Base-by-base conservation (phyloP, 805 yeast species). In the Teunomyces aglyptinius region DNA sequence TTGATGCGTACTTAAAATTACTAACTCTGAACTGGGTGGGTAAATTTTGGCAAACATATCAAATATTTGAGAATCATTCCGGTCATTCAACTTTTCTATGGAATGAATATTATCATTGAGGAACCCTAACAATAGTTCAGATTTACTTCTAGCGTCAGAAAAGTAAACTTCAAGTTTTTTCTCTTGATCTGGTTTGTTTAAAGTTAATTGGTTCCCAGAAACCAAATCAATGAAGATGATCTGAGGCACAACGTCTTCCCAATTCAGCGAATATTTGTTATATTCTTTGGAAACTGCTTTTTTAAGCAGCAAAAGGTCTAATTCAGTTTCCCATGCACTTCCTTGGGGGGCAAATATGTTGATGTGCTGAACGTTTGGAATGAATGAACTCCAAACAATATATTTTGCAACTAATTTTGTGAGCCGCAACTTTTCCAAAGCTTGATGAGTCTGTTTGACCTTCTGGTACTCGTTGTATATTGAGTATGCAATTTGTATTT, bases 381-480 rank as follows among this genome's bases (percentile, higher is more conserved):
- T 34, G 19, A 65, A 47, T 12, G 63, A 46, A 36, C 58, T 51
- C 72, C 71, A 68, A 10, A 58, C 48, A 4, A 67, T 52, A 43
- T 64, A 58, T 33, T 55, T 52, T 16, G 75, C 63, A 6, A 71
- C 53, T 46, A 71, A 73, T 5, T 66, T 59, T 18, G 68, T 49
- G 13, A 75, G 49, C 44, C 74, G 56, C 13, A 75, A 61, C 22
- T 63, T 66, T 50, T 76, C 81, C 3, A 71, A 63, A 1, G 76
- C 74, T 38, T 67, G 56, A 48, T 70, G 76, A 1, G 72, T 56
- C 38, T 67, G 71, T 31, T 67, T 61, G 24, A 64, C 66, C 4
- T 70, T 64, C 2, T 61, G 52, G 60, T 71, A 76, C 47, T 74
- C 77, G 6, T 70, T 67, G 19, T 76, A 53, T 6, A 57, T 44